phyloP scores from a whole-genome alignment of 257 asterid genomes.

The Euphrasia confusa region DNA sequence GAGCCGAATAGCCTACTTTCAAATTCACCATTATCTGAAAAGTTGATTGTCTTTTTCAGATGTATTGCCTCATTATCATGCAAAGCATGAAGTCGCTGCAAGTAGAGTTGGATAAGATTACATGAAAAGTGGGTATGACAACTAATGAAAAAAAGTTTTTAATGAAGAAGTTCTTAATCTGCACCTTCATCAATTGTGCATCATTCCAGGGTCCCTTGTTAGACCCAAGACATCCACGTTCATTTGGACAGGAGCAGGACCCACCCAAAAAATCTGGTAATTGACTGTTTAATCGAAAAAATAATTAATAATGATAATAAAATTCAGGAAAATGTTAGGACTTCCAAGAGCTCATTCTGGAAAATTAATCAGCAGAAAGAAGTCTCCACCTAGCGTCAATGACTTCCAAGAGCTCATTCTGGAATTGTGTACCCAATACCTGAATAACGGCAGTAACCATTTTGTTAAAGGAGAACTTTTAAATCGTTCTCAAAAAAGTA shows the following conservation, averaged over 20 bases:
- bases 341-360: neutral
- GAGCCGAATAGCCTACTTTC: conserved; percentile 47
- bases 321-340: neutral
- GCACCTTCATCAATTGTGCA: conserved; percentile 76
- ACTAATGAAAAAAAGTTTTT: neutral
- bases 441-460: conserved; percentile 32
- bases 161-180: conserved; percentile 16
- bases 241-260: conserved; percentile 69
- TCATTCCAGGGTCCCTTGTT: conserved; percentile 93
- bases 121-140: conserved; percentile 23
- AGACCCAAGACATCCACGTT: conserved; percentile 90
- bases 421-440: conserved; percentile 86
- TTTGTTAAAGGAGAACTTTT: conserved; percentile 17
- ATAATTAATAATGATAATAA: conserved; percentile 3
- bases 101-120: conserved; percentile 35
- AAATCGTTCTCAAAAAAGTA: neutral
- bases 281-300: conserved; percentile 50
- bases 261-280: conserved; percentile 98
- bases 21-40: conserved; percentile 52
- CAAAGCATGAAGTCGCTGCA: conserved; percentile 72
- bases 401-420: conserved; percentile 64
- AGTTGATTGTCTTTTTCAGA: conserved; percentile 38
- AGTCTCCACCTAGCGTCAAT: conserved; percentile 66
- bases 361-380: conserved; percentile 17
- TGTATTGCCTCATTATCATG: conserved; percentile 48